Evolutionary conservation across 768 basidiomycete genomes (phyloP).

Genomic region (Boletus edulis): DNA sequence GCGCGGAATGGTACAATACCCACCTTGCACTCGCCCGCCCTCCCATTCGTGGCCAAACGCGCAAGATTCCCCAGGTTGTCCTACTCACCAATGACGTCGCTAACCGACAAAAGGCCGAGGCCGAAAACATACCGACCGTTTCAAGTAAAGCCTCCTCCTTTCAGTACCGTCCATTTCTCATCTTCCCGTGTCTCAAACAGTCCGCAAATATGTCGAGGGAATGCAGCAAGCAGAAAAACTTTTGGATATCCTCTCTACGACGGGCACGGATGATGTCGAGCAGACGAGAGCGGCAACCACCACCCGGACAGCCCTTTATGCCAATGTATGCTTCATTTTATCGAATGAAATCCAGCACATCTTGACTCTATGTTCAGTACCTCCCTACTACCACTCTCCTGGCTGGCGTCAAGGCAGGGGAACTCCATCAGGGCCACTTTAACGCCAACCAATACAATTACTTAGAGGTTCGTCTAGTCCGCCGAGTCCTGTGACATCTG

Average conservation of each 20-base stretch:
- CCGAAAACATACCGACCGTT: conserved; percentile 54
- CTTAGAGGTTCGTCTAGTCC: conserved; percentile 60
- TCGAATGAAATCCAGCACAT: not conserved
- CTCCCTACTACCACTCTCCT: conserved; percentile 65
- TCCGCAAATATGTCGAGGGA: conserved; percentile 78
- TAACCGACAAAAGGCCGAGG: conserved; percentile 74
- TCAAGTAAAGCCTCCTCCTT: conserved; percentile 48
- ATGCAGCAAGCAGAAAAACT: conserved; percentile 63
- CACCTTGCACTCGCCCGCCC: conserved; percentile 60
- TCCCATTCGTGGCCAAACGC: conserved; percentile 48
- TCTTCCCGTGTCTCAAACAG: conserved; percentile 33
- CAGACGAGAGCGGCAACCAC: conserved; percentile 55
- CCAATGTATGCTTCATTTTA: conserved; percentile 53
- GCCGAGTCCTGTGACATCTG: not conserved
- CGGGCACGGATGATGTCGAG: conserved; percentile 60
- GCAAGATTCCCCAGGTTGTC: conserved; percentile 58
- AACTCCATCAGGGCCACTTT: conserved; percentile 90
- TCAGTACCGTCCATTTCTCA: not conserved
- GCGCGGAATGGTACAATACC: conserved; percentile 81
- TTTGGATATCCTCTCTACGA: conserved; percentile 77
- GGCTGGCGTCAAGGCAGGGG: conserved; percentile 82
- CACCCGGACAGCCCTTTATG: conserved; percentile 63
- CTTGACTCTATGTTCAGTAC: conserved; percentile 51
- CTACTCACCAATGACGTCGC: conserved; percentile 89
- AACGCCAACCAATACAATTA: conserved; percentile 96